These are phyloP conservation scores for Parachaetomium inaequale DNA, from an alignment of 495 filamentous ascomycete species.

Conservation along the genomic window DNA sequence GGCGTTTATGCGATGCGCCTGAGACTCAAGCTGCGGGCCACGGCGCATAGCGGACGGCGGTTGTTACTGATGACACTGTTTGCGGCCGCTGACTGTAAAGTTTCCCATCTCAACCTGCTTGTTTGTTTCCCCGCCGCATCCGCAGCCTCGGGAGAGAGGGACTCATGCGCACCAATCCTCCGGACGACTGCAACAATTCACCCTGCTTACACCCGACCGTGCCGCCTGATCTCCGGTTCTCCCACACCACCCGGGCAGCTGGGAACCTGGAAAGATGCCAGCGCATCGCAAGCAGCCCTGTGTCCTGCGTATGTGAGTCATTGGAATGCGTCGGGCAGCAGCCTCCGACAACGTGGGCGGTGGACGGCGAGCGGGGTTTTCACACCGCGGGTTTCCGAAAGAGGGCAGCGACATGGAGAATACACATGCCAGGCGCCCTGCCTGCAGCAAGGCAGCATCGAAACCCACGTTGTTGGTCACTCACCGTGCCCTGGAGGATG, in stretches of 20 bases:
- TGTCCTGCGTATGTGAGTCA: slow-evolving; percentile 10
- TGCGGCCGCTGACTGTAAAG: background rate
- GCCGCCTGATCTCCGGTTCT: slow-evolving; percentile 10
- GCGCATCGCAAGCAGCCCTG: background rate
- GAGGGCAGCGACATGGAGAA: background rate
- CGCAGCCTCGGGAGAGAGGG: background rate
- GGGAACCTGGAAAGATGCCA: slow-evolving; percentile 3
- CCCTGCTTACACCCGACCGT: slow-evolving; percentile 7
- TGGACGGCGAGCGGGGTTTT: slow-evolving; percentile 4
- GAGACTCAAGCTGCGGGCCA: background rate
- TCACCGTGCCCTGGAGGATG: background rate
- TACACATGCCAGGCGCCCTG: background rate
- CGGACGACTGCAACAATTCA: background rate
- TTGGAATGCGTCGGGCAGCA: slow-evolving; percentile 1
- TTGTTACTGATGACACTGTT: background rate
- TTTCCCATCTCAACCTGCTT: background rate
- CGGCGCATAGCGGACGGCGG: background rate
- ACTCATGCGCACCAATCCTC: background rate
- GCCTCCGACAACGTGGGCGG: slow-evolving; percentile 6
- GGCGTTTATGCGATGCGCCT: slow-evolving; percentile 1
- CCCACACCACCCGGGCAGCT: background rate
- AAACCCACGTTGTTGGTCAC: slow-evolving; percentile 12
- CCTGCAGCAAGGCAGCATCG: slow-evolving; percentile 4
- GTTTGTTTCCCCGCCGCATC: background rate
- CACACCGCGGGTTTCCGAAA: slow-evolving; percentile 7